Evolutionary conservation across 1,284 basidiomycete genomes (phyloP).

Genomic region (Ustilago xerochloae): DNA sequence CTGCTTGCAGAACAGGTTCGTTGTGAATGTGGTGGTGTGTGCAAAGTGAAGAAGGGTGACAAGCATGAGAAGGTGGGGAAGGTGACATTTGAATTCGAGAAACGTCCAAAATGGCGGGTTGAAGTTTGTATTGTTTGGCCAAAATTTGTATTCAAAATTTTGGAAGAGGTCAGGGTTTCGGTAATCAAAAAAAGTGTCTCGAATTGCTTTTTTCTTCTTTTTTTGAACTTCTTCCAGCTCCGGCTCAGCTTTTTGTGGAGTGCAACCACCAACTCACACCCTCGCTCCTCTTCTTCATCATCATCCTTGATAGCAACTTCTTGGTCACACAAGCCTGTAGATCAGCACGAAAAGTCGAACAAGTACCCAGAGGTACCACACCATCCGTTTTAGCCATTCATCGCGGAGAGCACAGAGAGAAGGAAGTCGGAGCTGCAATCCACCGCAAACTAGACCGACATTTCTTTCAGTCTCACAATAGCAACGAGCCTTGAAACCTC

Average conservation of each 20-base stretch:
- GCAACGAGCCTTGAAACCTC: slow-evolving; percentile 4
- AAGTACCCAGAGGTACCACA: no score
- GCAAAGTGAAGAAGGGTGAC: not conserved
- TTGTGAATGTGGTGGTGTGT: not conserved
- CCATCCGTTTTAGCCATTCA: no score
- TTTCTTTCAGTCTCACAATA: no score
- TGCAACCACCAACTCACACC: not conserved
- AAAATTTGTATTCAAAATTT: slow-evolving; percentile 26
- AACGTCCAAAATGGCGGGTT: not conserved
- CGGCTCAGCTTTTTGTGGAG: slow-evolving; percentile 6
- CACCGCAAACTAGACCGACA: no score
- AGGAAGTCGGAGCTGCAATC: no score
- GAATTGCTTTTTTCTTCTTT: slow-evolving; percentile 15
- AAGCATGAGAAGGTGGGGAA: slow-evolving; percentile 11
- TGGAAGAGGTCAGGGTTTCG: slow-evolving; percentile 24
- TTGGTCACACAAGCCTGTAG: no score
- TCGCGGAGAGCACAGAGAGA: no score
- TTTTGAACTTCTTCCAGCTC: not conserved
- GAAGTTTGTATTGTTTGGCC: slow-evolving; percentile 3
- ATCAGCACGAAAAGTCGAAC: no score
- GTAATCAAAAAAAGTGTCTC: slow-evolving; percentile 4
- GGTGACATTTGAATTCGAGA: not conserved
- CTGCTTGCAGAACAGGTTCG: not conserved
- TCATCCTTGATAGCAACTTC: not conserved
- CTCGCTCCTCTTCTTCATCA: not conserved